Evolutionary conservation across 768 basidiomycete genomes (phyloP).

Genomic region (Cantharellus cinnabarinus): DNA sequence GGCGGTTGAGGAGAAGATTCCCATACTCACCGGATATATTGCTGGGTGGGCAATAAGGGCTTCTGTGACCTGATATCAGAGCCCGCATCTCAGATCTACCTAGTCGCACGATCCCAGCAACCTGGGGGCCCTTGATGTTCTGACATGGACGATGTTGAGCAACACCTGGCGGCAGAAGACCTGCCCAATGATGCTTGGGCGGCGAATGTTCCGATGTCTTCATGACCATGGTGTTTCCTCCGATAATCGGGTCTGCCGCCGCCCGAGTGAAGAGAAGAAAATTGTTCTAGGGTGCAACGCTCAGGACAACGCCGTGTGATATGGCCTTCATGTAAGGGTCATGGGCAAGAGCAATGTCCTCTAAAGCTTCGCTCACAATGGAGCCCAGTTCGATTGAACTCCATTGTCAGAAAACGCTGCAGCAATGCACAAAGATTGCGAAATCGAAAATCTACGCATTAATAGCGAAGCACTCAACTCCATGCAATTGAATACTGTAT

Average conservation of each 20-base stretch:
- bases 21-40: conserved; percentile 3
- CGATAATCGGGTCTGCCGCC: conserved; percentile 18
- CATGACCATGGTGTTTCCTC: conserved; percentile 20
- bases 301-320: conserved; percentile 11
- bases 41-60: conserved; percentile 12
- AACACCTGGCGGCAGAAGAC: conserved; percentile 20
- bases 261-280: conserved; percentile 13
- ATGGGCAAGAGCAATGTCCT: conserved; percentile 7
- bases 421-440: conserved; percentile 4
- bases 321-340: conserved; percentile 7
- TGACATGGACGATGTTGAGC: conserved; percentile 17
- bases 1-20: neutral
- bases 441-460: neutral
- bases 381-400: conserved; percentile 6
- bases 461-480: neutral
- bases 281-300: conserved; percentile 9
- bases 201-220: conserved; percentile 19
- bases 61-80: conserved; percentile 9
- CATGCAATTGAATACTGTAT: neutral
- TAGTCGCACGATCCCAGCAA: neutral
- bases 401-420: too few relatives aligned
- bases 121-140: conserved; percentile 11
- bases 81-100: neutral
- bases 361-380: conserved; percentile 5
- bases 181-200: conserved; percentile 18